Evolutionary conservation across 495 filamentous ascomycete genomes (phyloP), one percentile per base, ranked within the genome.

Genomic region (Aspergillus indologenus): DNA sequence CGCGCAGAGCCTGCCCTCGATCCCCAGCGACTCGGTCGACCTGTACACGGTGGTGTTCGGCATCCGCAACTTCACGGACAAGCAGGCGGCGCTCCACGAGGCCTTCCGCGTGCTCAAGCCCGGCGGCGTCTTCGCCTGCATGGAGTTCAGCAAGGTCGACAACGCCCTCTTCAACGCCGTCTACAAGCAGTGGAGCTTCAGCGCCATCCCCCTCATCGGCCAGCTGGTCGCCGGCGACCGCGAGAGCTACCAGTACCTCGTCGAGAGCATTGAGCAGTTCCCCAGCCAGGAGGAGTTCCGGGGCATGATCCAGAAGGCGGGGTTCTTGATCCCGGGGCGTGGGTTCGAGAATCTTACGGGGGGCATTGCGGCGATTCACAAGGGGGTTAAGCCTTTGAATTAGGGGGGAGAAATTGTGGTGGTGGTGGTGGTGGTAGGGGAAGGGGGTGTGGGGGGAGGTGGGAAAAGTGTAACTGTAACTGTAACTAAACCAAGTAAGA

Each of bases 11-110:
- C 80, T 97, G 49, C 74, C 81, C 19, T 79, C 80, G 23, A 83
- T 97, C 54, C 79, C 85, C 0, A 70, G 77, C 57, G 74, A 79
- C 64, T 85, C 78, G 9, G 75, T 97, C 40, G 94, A 98, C 70
- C 80, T 98, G 8, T 98, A 98, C 77, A 98, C 94, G 2, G 93
- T 98, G 8, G 94, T 96, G 3, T 98, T 98, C 68, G 94, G 94
- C 31, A 96, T 98, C 71, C 85, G 94, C 48, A 98, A 98, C 73
- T 98, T 98, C 78, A 92, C 89, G 50, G 80, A 92, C 74, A 94
- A 96, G 68, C 83, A 86, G 56, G 79, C 79, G 0, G 94, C 95
- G 0, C 76, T 98, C 23, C 66, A 79, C 7, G 90, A 96, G 66
- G 94, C 94, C 0, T 84, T 83, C 74, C 84, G 94, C 2, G 91